Conservation (phyloP, 2,329 filamentous ascomycete genomes). For the Exophiala sp. region DNA sequence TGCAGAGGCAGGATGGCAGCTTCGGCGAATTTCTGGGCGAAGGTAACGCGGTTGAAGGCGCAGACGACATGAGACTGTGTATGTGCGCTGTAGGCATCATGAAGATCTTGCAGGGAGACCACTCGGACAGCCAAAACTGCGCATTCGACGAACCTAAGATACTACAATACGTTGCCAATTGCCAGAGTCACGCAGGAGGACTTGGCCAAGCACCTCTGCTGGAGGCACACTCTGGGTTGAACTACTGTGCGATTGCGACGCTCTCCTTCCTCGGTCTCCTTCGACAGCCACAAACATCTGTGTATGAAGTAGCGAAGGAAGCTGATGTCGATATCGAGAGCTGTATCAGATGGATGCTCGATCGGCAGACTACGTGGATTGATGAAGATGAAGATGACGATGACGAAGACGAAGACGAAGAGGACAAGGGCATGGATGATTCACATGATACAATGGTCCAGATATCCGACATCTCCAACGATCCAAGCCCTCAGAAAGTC, state of each 20-base stretch:
- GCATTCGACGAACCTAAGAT: conserved; percentile 72
- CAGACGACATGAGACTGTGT: conserved; percentile 84
- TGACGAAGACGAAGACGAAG: conserved; percentile 34
- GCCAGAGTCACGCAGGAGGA: conserved; percentile 81
- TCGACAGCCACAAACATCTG: conserved; percentile 15
- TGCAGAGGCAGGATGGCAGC: conserved; percentile 82
- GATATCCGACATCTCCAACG: neutral
- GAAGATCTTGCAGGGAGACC: conserved; percentile 66
- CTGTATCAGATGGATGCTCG: conserved; percentile 56
- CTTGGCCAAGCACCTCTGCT: conserved; percentile 73
- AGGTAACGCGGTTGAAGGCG: conserved; percentile 43
- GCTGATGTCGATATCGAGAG: conserved; percentile 36
- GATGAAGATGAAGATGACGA: conserved; percentile 43
- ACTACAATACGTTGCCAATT: conserved; percentile 65
- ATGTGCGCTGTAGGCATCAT: conserved; percentile 78
- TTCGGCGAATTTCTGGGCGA: conserved; percentile 77
- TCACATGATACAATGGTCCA: neutral
- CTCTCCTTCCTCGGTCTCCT: conserved; percentile 22
- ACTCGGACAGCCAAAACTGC: conserved; percentile 56
- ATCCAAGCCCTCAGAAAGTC: neutral
- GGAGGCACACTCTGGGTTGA: conserved; percentile 87
- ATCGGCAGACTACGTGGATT: conserved; percentile 62
- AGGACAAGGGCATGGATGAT: conserved; percentile 3
- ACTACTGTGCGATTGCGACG: conserved; percentile 80
- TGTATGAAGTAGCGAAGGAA: conserved; percentile 38